Percentiles rank a stretch among this genome's conserved stretches.
Conservation (phyloP, 169 alveolate species). For the Cardiosporidium cionae region DNA sequence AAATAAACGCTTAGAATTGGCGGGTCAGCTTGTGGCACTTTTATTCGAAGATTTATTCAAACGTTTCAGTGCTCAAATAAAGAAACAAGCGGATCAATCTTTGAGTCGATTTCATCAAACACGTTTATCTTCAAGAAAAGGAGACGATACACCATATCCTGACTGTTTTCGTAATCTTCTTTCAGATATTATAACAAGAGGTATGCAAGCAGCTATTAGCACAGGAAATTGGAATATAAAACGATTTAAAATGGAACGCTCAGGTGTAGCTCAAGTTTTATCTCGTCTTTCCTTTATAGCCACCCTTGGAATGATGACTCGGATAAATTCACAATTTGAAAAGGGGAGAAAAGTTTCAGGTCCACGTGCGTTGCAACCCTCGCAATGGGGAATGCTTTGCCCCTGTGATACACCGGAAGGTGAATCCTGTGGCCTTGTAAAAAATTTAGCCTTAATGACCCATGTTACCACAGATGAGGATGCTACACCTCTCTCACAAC, state of each 20-base stretch:
- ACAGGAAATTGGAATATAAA: constrained; percentile 99
- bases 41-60: constrained; percentile 89
- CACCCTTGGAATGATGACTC: constrained; percentile 89
- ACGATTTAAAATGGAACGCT: constrained; percentile 95
- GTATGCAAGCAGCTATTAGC: constrained; percentile 88
- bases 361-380: constrained; percentile 97
- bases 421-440: constrained; percentile 96
- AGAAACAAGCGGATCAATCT: constrained; percentile 56
- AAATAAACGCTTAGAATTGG: constrained; percentile 96
- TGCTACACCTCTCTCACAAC: constrained; percentile 54
- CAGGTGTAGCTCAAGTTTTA: constrained; percentile 94
- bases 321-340: constrained; percentile 83
- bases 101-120: constrained; percentile 26
- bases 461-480: constrained; percentile 96
- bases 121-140: constrained; percentile 15
- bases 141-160: constrained; percentile 56
- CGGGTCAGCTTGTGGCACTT: constrained; percentile 94
- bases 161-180: constrained; percentile 78
- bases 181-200: constrained; percentile 87
- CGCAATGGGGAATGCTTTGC: constrained; percentile 98
- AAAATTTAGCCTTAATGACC: constrained; percentile 91
- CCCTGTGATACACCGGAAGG: constrained; percentile 99
- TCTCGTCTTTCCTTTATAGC: constrained; percentile 94
- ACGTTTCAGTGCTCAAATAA: constrained; percentile 45
- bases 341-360: constrained; percentile 80